These are phyloP conservation scores for Rugosomyces carneus DNA, from an alignment of 1,284 basidiomycete species.

Conservation along the genomic window DNA sequence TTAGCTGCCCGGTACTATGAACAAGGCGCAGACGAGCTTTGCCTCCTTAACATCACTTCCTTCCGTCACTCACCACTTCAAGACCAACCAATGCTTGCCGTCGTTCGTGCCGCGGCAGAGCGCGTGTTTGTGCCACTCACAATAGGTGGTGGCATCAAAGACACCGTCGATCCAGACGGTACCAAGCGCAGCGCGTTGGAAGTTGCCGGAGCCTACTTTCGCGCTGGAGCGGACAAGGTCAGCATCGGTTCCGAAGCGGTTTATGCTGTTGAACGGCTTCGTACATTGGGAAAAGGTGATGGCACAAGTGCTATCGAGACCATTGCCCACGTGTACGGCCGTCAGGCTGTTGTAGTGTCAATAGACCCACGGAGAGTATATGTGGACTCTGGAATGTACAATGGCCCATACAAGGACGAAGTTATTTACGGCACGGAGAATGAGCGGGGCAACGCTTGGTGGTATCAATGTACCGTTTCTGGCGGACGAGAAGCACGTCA, in stretches of 20 bases:
- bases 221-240: conserved; percentile 97
- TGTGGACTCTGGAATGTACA: conserved; percentile 61
- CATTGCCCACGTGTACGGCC: conserved; percentile 89
- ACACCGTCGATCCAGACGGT: conserved; percentile 93
- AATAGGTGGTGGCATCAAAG: conserved; percentile 98
- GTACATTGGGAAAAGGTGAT: conserved; percentile 45
- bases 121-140: conserved; percentile 97
- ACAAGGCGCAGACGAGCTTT: conserved; percentile 93
- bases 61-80: conserved; percentile 94
- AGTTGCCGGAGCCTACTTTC: conserved; percentile 95
- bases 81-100: conserved; percentile 97
- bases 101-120: conserved; percentile 87
- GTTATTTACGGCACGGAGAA: conserved; percentile 51
- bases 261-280: conserved; percentile 83
- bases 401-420: conserved; percentile 67
- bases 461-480: conserved; percentile 97
- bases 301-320: conserved; percentile 91
- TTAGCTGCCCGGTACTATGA: conserved; percentile 85
- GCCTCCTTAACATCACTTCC: conserved; percentile 98
- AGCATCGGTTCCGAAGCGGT: conserved; percentile 97
- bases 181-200: conserved; percentile 83
- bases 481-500: conserved; percentile 87
- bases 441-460: conserved; percentile 82
- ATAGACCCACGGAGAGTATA: conserved; percentile 92
- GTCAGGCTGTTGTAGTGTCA: conserved; percentile 96